Conservation (phyloP, 169 alveolate genomes). For the Plasmodium fragile region DNA sequence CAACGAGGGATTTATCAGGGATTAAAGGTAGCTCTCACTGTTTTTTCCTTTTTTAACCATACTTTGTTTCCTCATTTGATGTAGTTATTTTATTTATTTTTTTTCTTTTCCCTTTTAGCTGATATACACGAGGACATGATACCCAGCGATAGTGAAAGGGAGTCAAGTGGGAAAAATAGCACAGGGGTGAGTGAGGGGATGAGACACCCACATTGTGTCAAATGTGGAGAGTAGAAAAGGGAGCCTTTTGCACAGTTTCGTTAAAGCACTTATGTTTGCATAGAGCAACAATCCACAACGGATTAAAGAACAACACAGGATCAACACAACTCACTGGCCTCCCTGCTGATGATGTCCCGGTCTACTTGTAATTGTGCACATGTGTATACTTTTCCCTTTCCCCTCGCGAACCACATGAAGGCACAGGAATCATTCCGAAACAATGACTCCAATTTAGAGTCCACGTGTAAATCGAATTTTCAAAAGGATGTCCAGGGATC, state of each 20-base stretch:
- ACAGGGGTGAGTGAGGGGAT: background rate
- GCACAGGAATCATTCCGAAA: constrained; percentile 27
- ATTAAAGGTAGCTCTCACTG: constrained; percentile 5
- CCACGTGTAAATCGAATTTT: constrained; percentile 9
- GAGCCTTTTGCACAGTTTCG: background rate
- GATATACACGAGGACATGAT: constrained; percentile 10
- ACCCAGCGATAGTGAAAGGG: background rate
- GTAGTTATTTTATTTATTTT: background rate
- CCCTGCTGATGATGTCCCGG: background rate
- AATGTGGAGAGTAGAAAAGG: constrained; percentile 26
- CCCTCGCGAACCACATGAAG: background rate
- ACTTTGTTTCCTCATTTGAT: background rate
- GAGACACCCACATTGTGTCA: background rate
- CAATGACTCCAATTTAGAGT: constrained; percentile 25
- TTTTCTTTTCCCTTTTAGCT: background rate
- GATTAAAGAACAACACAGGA: background rate
- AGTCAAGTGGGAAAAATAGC: background rate
- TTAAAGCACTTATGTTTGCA: background rate
- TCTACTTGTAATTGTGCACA: background rate
- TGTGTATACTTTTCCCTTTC: background rate
- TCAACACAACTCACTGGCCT: background rate
- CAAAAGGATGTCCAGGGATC: background rate
- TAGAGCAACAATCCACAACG: background rate
- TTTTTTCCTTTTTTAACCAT: constrained; percentile 8
- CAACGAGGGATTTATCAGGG: constrained; percentile 13